Base-by-base conservation (phyloP, 371 early-diverging fungal species). In the Apophysomyces sp. region DNA sequence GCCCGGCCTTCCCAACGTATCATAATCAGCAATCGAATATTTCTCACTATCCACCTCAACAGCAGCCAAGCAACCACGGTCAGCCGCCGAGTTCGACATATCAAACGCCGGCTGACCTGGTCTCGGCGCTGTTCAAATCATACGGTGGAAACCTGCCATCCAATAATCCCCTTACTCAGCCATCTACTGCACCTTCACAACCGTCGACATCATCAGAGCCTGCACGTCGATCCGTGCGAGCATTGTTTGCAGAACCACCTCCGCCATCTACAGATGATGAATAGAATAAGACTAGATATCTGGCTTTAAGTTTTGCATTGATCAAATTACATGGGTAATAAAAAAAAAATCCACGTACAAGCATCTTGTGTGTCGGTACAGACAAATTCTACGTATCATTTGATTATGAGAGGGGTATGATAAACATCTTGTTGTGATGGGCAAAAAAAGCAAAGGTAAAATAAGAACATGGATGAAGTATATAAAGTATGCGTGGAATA, bases 121-220 rank as follows among this genome's bases (percentile, higher is more conserved):
- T 49, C 1, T 49, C 49, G 16, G 49, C 49, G n/a, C 16, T 53
- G 54, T 29, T n/a, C 27, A 40, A 30, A 24, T 36, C 49, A 2
- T 44, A 21, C 21, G 49, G 49, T 2, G 49, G 49, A 44, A 44
- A 44, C 21, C 18, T 16, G 36, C 31, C 32, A 4, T 34, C 52
- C n/a, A 13, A 4, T 18, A 36, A 34, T 34, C 34, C 13, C 28
- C 26, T 18, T 26, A 4, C 39, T 28, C 57, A 24, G 7, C 16
- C 36, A 44, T 26, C 62, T 26, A 18, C 12, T 27, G 39, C 61
- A 31, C n/a, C 32, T 2, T 39, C 53, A 34, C 55, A 16, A 21
- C 39, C 63, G 18, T 57, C 58, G 4, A 24, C 63, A 12, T 52
- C 41, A 28, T 31, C 55, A 41, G n/a, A n/a, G n/a, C 36, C 39